Evolutionary conservation across 2,329 filamentous ascomycete species (phyloP), one percentile per base, ranked within the genome.

Genomic region (Spiromastix sp.): DNA sequence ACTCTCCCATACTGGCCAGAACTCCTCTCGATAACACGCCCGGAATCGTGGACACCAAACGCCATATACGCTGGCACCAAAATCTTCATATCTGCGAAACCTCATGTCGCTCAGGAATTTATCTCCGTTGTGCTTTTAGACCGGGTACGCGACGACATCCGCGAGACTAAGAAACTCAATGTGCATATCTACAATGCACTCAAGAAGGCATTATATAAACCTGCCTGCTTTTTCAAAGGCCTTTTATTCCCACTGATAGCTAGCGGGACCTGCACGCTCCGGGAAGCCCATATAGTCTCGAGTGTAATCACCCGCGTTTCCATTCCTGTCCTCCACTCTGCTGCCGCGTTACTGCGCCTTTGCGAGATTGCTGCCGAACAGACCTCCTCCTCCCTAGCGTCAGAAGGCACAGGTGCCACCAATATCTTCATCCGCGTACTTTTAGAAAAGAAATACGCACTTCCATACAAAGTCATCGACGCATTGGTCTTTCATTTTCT

Each of bases 401-500:
- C 79, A 4, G 89, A 95, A 59, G 83, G 83, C 30, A 87, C 86
- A 12, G 89, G 89, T 30, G 82, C 87, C 3, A 91, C 87, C 42
- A 96, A 95, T 61, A 81, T 94, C 48, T 93, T 98, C 61, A 93
- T 98, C 63, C 85, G 85, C 54, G 79, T 85, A 1, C 72, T 98
- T 24, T 68, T 98, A 3, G 89, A 95, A 61, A 98, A 98, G 72
- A 93, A 93, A 55, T 96, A 98, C 49, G 91, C 91, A 0, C 68
- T 98, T 8, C 91, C 89, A 0, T 95, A 83, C 65, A 89, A 93
- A 60, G 89, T 94, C 36, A 79, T 98, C 32, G 91, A 98, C 50
- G 81, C 86, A 2, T 68, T 96, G 2, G 91, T 98, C 7, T 96
- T 96, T 66, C 89, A 98, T 60, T 98, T 98, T 60, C 60, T 96